phyloP scores from a whole-genome alignment of 371 early-diverging fungal species.

The Mortierella sp. region DNA sequence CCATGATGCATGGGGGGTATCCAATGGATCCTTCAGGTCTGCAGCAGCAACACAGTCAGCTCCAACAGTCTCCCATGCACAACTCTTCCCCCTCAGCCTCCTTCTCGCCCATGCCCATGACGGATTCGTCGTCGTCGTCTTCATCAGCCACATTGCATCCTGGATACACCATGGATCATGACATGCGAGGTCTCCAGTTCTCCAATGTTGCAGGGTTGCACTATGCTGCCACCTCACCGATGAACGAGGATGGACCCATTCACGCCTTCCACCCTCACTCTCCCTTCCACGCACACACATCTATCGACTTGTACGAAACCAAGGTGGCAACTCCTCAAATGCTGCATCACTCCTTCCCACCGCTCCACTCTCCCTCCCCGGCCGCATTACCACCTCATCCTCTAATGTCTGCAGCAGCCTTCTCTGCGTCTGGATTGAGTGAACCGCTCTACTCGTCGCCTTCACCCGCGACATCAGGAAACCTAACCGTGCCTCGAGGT shows the following conservation, averaged over 20 bases:
- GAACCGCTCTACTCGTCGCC: conserved; percentile 37
- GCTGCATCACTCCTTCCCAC: conserved; percentile 25
- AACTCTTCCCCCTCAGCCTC: conserved; percentile 18
- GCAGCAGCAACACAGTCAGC: conserved; percentile 17
- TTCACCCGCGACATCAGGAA: conserved; percentile 15
- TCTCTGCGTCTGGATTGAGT: conserved; percentile 29
- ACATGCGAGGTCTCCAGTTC: conserved; percentile 18
- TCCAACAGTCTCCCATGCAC: conserved; percentile 13
- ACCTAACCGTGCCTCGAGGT: conserved; percentile 32
- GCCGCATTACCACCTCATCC: conserved; percentile 33
- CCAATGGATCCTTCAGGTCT: conserved; percentile 22
- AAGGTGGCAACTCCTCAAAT: conserved; percentile 22
- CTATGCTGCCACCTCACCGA: conserved; percentile 21
- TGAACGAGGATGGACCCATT: conserved; percentile 34
- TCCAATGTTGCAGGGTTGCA: conserved; percentile 12
- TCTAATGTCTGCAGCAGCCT: conserved; percentile 37
- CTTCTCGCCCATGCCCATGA: conserved; percentile 25
- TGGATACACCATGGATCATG: conserved; percentile 11
- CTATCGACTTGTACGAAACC: conserved; percentile 19
- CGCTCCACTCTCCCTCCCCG: conserved; percentile 7
- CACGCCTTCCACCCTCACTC: conserved; percentile 22
- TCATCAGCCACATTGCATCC: conserved; percentile 10
- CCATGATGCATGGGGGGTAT: conserved; percentile 31
- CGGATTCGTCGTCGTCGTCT: conserved; percentile 40
- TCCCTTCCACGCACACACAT: conserved; percentile 14